Base-by-base conservation (phyloP, 148 eudicot species). In the Salicornia ramosissima region DNA sequence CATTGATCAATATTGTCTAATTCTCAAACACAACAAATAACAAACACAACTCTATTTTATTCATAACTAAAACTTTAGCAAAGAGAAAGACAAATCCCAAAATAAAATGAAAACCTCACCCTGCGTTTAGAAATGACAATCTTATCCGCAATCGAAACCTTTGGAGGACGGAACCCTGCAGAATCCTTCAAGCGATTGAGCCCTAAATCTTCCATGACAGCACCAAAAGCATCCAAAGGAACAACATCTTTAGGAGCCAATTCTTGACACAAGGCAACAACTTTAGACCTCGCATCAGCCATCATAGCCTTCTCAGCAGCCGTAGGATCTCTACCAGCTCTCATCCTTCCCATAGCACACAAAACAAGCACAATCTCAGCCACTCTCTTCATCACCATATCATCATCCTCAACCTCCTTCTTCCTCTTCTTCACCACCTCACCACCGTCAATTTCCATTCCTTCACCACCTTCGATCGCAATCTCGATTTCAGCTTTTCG, bases 311-410 rank as follows among this genome's bases (percentile, higher is more conserved):
- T 80, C 85, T 94, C 99, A 30, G 58, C 85, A 15, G 28, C 80
- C 40, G 85, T 83, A 25, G 97, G 97, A 9, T 75, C 79, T 71
- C 71, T 82, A 33, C 97, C 97, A 14, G 87, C 92, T 75, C 99
- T 84, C 90, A 94, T 87, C 75, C 73, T 86, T 80, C 85, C 91
- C 89, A 90, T 84, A 10, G 99, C 88, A 16, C 96, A 83, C 77
- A 94, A 62, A 12, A 89, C 97, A 73, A 94, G 24, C 75, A 89
- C 89, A 9, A 88, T 80, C 83, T 90, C 99, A 58, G 97, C 98
- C 54, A 91, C 90, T 73, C 75, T 80, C 83, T 45, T 83, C 78
- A 90, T 54, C 72, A 74, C 78, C 64, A 43, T 71, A 11, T 56
- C 80, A 60, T 71, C 51, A 39, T 21, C 50, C 56, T 1, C 79